Conservation (phyloP, 1,284 basidiomycete species). For the Cryptococcus hybrid region DNA sequence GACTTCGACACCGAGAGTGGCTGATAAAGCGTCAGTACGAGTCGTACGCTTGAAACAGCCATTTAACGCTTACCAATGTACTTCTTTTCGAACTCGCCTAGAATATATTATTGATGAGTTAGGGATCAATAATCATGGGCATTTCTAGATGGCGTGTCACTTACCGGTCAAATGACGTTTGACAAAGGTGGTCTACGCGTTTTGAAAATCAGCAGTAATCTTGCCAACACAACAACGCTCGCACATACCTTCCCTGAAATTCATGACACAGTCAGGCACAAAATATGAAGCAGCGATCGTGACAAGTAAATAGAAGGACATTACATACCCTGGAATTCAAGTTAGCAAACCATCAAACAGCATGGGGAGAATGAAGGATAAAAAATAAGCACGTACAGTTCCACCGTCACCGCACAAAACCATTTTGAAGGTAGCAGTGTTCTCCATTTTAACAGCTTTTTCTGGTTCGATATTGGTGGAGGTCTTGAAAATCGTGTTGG, state of each 20-base stretch:
- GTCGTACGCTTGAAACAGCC: background rate
- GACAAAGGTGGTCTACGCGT: conserved; percentile 82
- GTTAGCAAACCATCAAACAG: background rate
- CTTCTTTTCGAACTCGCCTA: conserved; percentile 95
- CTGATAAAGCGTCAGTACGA: conserved; percentile 52
- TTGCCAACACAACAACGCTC: no score
- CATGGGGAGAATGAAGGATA: background rate
- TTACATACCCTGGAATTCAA: conserved; percentile 7
- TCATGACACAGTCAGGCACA: background rate
- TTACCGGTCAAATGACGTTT: conserved; percentile 96
- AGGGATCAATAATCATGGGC: background rate
- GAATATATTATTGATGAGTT: background rate
- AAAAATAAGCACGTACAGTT: conserved; percentile 64
- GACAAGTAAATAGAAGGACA: background rate
- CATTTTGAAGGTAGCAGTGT: conserved; percentile 95
- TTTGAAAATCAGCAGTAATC: no score
- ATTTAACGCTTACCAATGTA: conserved; percentile 75
- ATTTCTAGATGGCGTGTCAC: conserved; percentile 2
- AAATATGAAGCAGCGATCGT: no score
- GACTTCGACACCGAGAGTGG: conserved; percentile 99
- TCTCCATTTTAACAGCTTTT: conserved; percentile 32
- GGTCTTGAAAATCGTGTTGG: background rate
- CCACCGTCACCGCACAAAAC: conserved; percentile 95
- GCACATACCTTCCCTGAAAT: conserved; percentile 46
- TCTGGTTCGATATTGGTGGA: background rate